Base-by-base conservation (phyloP, 352 stramenopile species). In the Pythium rhizo-oryzae region DNA sequence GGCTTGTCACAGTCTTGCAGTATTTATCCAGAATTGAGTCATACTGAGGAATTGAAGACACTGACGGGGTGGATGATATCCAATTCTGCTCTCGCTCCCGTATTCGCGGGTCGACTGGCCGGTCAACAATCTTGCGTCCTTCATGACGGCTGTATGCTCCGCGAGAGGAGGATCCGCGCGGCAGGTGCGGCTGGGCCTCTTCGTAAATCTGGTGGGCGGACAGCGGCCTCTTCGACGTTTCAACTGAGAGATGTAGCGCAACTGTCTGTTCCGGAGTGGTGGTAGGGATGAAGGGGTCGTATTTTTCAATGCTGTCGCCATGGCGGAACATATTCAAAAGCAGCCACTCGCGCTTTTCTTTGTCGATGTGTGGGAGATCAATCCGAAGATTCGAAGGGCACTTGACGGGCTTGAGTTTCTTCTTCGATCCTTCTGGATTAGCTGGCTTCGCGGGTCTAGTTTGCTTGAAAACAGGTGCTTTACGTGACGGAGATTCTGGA, bases 1-100 rank as follows among this genome's bases (percentile, higher is more conserved):
- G 85, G 28, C 78, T 89, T n/a, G 85, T 92, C 15, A 93, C 84
- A 0, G 81, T 90, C 13, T 81, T 84, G 72, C 85, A 92, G 53
- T 84, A 88, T 66, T 90, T 92, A 73, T 93, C 85, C 16, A 93
- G 58, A 41, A 93, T 93, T 25, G 85, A 91, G 59, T 93, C 84
- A 41, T 93, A 93, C 13, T 62, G 8, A 7, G 85, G 84, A 9
- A 92, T 86, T 8, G 78, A 63, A 1, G 81, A 85, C 44, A 90
- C 76, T 25, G 75, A 74, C 1, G 72, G 69, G 0, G 74, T 89
- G 19, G 66, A 76, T 4, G 71, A 69, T 8, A 87, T 79, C 85
- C 85, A 93, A 51, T 81, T 87, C 24, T 65, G 72, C 47, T 93
- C 81, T 59, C 76, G 70, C 24, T 79, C 74, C 33, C 59, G 21